Evolutionary conservation across 2,329 filamentous ascomycete species (phyloP).

Genomic region (Helminthosporium solani): DNA sequence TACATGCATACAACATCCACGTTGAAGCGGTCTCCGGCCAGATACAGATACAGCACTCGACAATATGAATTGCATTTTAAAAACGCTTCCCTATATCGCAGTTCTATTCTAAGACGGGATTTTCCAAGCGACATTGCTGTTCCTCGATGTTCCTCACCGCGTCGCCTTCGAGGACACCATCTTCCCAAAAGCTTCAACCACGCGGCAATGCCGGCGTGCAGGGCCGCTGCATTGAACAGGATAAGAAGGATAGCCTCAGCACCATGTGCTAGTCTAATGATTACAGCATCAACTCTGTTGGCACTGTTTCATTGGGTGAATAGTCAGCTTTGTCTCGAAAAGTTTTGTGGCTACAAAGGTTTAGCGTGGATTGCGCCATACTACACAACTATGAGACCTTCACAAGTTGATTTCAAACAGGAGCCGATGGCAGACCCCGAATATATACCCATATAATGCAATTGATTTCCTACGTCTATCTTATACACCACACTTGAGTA

Average conservation of each 20-base stretch:
- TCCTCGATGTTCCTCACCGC: background rate
- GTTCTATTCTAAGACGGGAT: background rate
- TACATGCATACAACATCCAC: too few relatives aligned
- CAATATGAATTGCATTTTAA: background rate
- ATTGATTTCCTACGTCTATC: constrained; percentile 3
- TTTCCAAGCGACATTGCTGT: background rate
- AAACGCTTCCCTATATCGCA: background rate
- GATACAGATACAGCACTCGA: too few relatives aligned
- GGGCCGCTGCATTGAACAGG: constrained; percentile 4
- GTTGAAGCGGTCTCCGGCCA: too few relatives aligned
- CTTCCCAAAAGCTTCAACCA: constrained; percentile 1
- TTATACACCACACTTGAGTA: background rate
- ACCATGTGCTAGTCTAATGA: background rate
- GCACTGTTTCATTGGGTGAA: constrained; percentile 7
- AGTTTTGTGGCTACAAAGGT: constrained; percentile 9
- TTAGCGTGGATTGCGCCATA: constrained; percentile 18
- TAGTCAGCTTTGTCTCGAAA: constrained; percentile 9
- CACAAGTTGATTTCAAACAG: constrained; percentile 5
- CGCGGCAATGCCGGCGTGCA: background rate
- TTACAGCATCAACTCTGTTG: constrained; percentile 1
- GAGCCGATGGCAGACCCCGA: constrained; percentile 8
- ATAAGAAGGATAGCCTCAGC: constrained; percentile 1
- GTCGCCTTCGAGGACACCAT: constrained; percentile 8
- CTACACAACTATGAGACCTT: constrained; percentile 11
- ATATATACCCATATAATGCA: constrained; percentile 3